Percentiles rank a stretch among this genome's conserved stretches.
Evolutionary conservation across 2,329 filamentous ascomycete species (phyloP).

Genomic region (Cercospora zeae-maydis): DNA sequence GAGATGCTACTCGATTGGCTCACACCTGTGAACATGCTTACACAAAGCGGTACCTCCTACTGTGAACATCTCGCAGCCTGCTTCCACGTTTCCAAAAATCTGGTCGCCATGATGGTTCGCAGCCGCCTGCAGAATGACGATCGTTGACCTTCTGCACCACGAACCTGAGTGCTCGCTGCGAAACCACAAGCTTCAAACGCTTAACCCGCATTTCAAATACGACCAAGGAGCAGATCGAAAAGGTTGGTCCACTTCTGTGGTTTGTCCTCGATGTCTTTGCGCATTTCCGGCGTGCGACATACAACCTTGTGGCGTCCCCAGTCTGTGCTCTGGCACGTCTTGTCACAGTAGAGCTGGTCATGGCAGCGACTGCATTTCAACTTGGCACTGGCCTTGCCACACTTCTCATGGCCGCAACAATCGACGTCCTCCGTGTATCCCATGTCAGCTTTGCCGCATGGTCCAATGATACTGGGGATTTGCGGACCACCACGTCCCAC

Average conservation of each 20-base stretch:
- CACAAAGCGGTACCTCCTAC: background rate
- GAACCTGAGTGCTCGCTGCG: background rate
- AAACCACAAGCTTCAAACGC: background rate
- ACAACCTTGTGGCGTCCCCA: slow-evolving; percentile 8
- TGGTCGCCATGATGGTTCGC: too few relatives aligned
- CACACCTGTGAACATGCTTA: background rate
- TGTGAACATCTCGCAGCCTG: background rate
- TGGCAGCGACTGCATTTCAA: background rate
- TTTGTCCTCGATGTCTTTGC: background rate
- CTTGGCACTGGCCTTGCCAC: background rate
- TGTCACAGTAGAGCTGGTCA: slow-evolving; percentile 10
- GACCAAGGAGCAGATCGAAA: background rate
- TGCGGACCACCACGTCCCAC: too few relatives aligned
- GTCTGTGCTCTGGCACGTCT: slow-evolving; percentile 7
- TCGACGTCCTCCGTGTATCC: background rate
- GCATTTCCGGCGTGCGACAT: slow-evolving; percentile 1
- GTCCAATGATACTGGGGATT: background rate
- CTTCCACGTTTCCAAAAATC: background rate
- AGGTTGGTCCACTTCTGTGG: slow-evolving; percentile 3
- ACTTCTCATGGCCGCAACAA: background rate
- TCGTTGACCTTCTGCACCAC: too few relatives aligned
- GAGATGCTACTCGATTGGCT: background rate
- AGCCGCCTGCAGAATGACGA: too few relatives aligned
- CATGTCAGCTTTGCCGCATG: background rate
- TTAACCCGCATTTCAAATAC: background rate